Base-by-base conservation (phyloP, 495 filamentous ascomycete genomes). In the Jackrogersella minutella region DNA sequence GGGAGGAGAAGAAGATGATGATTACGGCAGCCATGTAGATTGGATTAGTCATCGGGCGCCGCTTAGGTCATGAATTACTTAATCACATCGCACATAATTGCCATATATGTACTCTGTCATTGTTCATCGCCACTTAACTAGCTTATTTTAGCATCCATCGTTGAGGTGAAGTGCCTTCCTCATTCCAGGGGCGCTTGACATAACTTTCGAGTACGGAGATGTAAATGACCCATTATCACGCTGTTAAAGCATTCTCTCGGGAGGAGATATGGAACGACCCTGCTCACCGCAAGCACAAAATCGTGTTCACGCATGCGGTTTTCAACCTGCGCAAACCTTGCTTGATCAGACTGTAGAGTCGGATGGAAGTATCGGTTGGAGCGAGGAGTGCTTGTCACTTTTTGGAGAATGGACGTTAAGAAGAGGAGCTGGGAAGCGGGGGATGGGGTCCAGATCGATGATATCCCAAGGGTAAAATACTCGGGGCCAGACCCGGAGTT, bases 251-350 rank as follows among this genome's bases (percentile, higher is more conserved):
- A 11, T 71, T 43, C 55, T 74, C 4, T 71, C 69, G 4, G 71
- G 68, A 33, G 22, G 30, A 19, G 72, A 74, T 39, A 17, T 36
- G 36, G 62, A 65, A 17, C 62, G 30, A 24, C 69, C 76, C 74
- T 31, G 49, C 44, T 60, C 69, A 72, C 6, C 66, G 57, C 24
- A 67, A 71, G 8, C 73, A 78, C 53, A 72, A 69, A 4, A 76
- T 80, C 14, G 73, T 81, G 55, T 79, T 85, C 34, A 81, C 73
- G 11, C 80, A 85, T 60, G 73, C 66, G 9, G 82, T 85, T 64
- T 71, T 86, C 31, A 78, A 73, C 52, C 67, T 73, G 39, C 79
- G 80, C 49, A 84, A 82, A 73, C 83, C 17, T 62, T 83, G 5
- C 57, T 80, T 24, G 73, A 82, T 40, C 66, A 71, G 11, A 39